Base-by-base conservation (phyloP, 2,329 filamentous ascomycete species). In the Alternaria incomplexa region DNA sequence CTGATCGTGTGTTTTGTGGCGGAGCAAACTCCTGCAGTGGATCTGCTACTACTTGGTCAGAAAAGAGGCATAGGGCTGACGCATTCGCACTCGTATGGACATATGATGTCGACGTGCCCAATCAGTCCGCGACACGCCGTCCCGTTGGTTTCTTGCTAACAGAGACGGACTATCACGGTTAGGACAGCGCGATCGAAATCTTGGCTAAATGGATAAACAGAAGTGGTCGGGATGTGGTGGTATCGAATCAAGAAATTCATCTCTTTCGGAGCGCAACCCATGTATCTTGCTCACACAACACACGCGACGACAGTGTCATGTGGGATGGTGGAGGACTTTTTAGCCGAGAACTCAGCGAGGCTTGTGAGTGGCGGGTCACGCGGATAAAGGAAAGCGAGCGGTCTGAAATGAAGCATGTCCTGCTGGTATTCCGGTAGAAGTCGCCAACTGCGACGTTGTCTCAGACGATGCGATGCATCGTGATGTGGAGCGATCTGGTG, bases 141-240 rank as follows among this genome's bases (percentile, higher is more conserved):
- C 45, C 32, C 44, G 20, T 53, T 51, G 25, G 30, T 57, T 46
- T 56, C 40, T 30, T 57, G 44, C 57, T 53, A 15, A 20, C 23
- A 32, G 30, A 40, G 26, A 32, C 25, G 30, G 25, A 48, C n/a
- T 17, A 44, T 30, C 20, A n/a, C 8, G 40, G 44, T 47, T 58
- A 46, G 52, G 51, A 54, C 56, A 58, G 45, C 54, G 54, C 54
- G 54, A 61, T 52, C 20, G 48, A 58, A 61, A 66, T 66, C 40
- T 63, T 56, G 61, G 63, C n/a, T 66, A 64, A 66, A 66, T 43
- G 57, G 61, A 22, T 63, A 66, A 66, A 56, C 47, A 60, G 17
- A 56, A 17, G 3, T 32, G 36, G 47, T 54, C 51, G 25, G 56
- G 52, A 51, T 53, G 25, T 50, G 44, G 44, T 25, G 36, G 45